These are phyloP conservation scores for Lotus japonicus DNA, from an alignment of 306 rosid genomes.

Conservation along the genomic window DNA sequence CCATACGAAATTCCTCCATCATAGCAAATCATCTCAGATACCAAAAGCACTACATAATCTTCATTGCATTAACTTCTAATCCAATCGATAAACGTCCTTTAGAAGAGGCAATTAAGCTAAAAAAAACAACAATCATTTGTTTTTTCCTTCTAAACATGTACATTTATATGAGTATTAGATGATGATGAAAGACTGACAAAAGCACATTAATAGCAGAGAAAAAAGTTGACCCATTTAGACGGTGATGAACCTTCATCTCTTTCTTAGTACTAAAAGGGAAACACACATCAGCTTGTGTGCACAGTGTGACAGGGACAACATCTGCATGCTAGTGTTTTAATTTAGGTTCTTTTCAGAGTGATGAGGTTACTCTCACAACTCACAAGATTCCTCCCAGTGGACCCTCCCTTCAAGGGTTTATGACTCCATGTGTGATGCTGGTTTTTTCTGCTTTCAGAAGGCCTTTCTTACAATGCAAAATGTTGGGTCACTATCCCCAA, in stretches of 20 bases:
- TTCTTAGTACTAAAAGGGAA: constrained; percentile 44
- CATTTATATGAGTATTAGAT: not conserved
- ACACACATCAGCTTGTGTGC: constrained; percentile 26
- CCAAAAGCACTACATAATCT: constrained; percentile 19
- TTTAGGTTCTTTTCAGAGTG: constrained; percentile 28
- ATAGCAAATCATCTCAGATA: constrained; percentile 10
- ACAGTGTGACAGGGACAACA: constrained; percentile 27
- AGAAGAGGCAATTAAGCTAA: not conserved
- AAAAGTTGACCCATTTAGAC: constrained; percentile 13
- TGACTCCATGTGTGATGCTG: constrained; percentile 70
- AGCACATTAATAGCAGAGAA: constrained; percentile 16
- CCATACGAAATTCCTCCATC: constrained; percentile 23
- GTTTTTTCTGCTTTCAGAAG: constrained; percentile 35
- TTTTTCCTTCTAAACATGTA: not conserved
- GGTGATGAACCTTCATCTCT: constrained; percentile 27
- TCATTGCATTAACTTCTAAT: constrained; percentile 4
- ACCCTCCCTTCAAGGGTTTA: constrained; percentile 40
- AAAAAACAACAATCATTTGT: not conserved
- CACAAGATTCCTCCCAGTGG: constrained; percentile 55
- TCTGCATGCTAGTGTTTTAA: constrained; percentile 35
- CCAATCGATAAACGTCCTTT: constrained; percentile 13
- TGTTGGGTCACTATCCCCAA: constrained; percentile 36
- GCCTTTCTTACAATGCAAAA: constrained; percentile 17
- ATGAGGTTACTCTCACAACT: constrained; percentile 27
- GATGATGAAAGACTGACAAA: constrained; percentile 31